Evolutionary conservation across 1,284 basidiomycete genomes (phyloP).

Genomic region (Cryptococcus jaspeensis): DNA sequence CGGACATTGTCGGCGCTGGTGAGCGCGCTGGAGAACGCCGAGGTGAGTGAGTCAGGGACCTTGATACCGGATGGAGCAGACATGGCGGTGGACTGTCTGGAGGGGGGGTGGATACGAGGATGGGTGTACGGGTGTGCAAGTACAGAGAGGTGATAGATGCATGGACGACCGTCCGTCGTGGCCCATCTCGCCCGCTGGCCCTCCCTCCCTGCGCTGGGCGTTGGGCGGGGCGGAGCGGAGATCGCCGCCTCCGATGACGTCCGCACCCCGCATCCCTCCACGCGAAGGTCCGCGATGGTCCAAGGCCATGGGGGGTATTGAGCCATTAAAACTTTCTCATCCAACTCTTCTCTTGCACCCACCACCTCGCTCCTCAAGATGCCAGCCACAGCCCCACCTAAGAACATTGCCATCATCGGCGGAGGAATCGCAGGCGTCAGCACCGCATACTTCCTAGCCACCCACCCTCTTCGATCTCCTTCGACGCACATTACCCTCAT

Average conservation of each 20-base stretch:
- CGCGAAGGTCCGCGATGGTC: not conserved
- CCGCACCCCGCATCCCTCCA: not conserved
- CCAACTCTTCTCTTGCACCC: too few relatives aligned
- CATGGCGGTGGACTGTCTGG: slow-evolving; percentile 26
- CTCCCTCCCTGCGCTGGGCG: too few relatives aligned
- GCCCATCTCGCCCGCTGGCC: too few relatives aligned
- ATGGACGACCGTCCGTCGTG: not conserved
- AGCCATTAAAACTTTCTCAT: not conserved
- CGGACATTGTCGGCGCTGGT: slow-evolving; percentile 31
- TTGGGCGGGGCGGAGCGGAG: not conserved
- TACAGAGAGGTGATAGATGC: not conserved
- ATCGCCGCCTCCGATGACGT: slow-evolving; percentile 1
- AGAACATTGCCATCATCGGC: slow-evolving; percentile 50
- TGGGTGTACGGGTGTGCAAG: not conserved
- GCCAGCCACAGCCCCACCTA: slow-evolving; percentile 4
- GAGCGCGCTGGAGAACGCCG: slow-evolving; percentile 40
- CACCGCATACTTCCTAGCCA: slow-evolving; percentile 58
- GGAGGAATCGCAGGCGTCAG: slow-evolving; percentile 81
- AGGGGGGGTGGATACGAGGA: not conserved
- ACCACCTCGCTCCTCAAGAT: not conserved
- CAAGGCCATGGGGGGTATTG: not conserved
- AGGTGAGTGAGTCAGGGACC: slow-evolving; percentile 38
- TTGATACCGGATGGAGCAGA: slow-evolving; percentile 48
- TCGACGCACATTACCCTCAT: slow-evolving; percentile 62
- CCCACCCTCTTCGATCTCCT: slow-evolving; percentile 24